phyloP scores from a whole-genome alignment of 2,329 filamentous ascomycete species.

The Colletotrichum liriopes region DNA sequence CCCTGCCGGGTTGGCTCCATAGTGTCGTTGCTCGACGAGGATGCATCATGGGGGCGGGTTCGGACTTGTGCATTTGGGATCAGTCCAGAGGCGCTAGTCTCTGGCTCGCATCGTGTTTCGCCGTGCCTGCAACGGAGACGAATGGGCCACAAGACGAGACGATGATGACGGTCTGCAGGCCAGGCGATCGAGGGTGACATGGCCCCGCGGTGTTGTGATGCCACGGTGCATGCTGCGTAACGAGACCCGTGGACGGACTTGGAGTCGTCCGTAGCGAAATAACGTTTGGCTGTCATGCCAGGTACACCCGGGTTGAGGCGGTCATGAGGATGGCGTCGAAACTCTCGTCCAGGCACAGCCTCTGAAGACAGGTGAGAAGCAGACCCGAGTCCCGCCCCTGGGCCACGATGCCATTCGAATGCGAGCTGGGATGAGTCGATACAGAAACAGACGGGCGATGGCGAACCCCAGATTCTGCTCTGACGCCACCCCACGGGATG shows the following conservation, averaged over 20 bases:
- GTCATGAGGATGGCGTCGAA: conserved; percentile 38
- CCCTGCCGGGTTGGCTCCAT: conserved; percentile 21
- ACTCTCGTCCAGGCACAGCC: conserved; percentile 26
- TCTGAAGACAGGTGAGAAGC: conserved; percentile 2
- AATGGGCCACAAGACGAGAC: conserved; percentile 20
- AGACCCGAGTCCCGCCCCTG: background rate
- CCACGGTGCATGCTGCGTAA: background rate
- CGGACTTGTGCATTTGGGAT: conserved; percentile 8
- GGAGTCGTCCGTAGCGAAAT: conserved; percentile 32
- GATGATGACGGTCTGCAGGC: conserved; percentile 22
- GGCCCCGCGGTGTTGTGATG: conserved; percentile 11
- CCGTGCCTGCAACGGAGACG: conserved; percentile 14
- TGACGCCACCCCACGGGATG: conserved; percentile 37
- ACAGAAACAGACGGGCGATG: conserved; percentile 2
- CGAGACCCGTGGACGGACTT: conserved; percentile 19
- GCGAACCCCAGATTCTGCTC: conserved; percentile 31
- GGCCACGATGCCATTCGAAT: background rate
- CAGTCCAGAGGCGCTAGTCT: conserved; percentile 1
- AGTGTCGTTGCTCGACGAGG: conserved; percentile 5
- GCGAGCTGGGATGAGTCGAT: conserved; percentile 23
- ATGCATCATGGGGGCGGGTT: conserved; percentile 23
- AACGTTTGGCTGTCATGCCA: conserved; percentile 35
- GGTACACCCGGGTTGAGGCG: conserved; percentile 29
- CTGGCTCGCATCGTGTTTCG: conserved; percentile 15
- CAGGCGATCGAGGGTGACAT: conserved; percentile 30